Evolutionary conservation across 1,139 yeast genomes (phyloP).

Genomic region (Zygotorulaspora mrakii): DNA sequence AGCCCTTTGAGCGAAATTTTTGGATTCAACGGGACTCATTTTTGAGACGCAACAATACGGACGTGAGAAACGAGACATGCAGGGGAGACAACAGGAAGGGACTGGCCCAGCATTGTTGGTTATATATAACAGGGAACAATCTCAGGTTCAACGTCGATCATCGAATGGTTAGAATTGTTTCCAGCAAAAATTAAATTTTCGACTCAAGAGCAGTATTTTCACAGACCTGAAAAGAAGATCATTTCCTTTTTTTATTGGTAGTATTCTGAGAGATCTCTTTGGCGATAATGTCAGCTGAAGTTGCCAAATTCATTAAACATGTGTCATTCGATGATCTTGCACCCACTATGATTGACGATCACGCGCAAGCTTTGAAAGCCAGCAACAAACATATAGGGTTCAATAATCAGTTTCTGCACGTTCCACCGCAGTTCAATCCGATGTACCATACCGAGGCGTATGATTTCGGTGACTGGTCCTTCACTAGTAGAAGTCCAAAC

Average conservation of each 20-base stretch:
- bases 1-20: constrained; percentile 5
- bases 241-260: no score
- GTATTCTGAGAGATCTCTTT: no score
- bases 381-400: constrained; percentile 24
- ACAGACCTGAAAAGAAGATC: no score
- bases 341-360: constrained; percentile 33
- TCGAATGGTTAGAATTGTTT: no score
- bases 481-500: constrained; percentile 3
- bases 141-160: no score
- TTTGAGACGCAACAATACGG: not conserved
- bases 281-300: not conserved
- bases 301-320: constrained; percentile 23
- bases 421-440: constrained; percentile 35
- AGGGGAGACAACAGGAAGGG: constrained; percentile 2
- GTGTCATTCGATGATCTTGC: constrained; percentile 37
- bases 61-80: constrained; percentile 4
- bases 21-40: not conserved
- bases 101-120: not conserved
- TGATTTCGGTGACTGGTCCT: constrained; percentile 4
- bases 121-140: constrained; percentile 2
- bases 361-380: constrained; percentile 23
- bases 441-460: constrained; percentile 15
- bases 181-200: no score
- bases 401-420: constrained; percentile 30
- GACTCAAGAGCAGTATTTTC: no score